Base-by-base conservation (phyloP, 2,329 filamentous ascomycete species). In the Furcasterigmium furcatum region DNA sequence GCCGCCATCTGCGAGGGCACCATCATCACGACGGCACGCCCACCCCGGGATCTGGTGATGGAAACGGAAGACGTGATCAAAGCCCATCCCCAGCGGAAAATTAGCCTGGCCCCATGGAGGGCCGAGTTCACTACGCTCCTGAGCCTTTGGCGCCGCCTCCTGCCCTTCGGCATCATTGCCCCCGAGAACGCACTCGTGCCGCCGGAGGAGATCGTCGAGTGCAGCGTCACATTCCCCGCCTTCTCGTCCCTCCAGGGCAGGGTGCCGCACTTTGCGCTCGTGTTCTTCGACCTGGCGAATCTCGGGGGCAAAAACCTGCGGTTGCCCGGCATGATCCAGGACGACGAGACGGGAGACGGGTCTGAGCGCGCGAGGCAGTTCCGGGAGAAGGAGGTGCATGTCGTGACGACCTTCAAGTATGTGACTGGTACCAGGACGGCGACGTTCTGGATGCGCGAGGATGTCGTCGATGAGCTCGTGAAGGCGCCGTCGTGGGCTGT, bases 61-160 rank as follows among this genome's bases (percentile, higher is more conserved):
- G 25, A 30, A 10, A 44, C 47, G 2, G 24, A 29, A 3, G 38
- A 44, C 14, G 45, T 52, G 9, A 41, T 49, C 12, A 45, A 30
- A 3, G 32, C 20, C 3, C 41, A 45, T 13, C 45, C 52, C 1
- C 10, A 34, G 3, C 35, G 41, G 3, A 32, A 36, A 1, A 44
- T 56, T 6, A 45, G 25, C 16, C 16, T 55, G 7, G 39, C 34
- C 8, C 54, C 56, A 1, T 59, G 51, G 52, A 39, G 12, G 20
- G 50, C 52, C 18, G 52, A 56, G 22, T 49, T 57, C 36, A 55
- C 51, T 1, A 56, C 56, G 2, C 36, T 55, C 12, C 34, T 57
- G 3, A 49, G 49, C 38, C 20, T 58, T 4, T 58, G 54, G 55
- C 35, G 35, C 9, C 45, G 39, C 3, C 34, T 59, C 14, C 39